These are phyloP conservation scores for Posidonia australis DNA, from an alignment of 106 monocot genomes.

Conservation along the genomic window DNA sequence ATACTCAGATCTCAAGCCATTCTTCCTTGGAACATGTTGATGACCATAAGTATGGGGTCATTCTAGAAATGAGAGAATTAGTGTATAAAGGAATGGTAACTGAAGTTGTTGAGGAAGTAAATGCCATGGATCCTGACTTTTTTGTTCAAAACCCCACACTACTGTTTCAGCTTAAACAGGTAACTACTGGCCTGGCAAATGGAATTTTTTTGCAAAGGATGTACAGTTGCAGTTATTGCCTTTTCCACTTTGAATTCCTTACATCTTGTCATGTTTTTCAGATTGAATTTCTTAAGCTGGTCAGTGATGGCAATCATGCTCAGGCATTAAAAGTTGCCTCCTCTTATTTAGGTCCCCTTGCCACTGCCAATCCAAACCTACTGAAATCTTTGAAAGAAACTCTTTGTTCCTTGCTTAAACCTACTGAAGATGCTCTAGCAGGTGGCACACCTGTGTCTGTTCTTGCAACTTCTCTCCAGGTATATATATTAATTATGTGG, in stretches of 20 bases:
- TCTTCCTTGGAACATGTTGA: slow-evolving; percentile 29
- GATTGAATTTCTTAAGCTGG: slow-evolving; percentile 90
- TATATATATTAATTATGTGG: slow-evolving; percentile 1
- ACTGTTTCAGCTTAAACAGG: slow-evolving; percentile 94
- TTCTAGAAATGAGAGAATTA: slow-evolving; percentile 76
- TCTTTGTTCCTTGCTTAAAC: slow-evolving; percentile 46
- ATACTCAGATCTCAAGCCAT: slow-evolving; percentile 19
- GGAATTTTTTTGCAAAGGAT: background rate
- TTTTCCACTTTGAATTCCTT: background rate
- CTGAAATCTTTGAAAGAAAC: slow-evolving; percentile 93
- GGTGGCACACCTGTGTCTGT: slow-evolving; percentile 36
- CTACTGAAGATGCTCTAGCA: slow-evolving; percentile 37
- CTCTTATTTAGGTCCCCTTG: slow-evolving; percentile 79
- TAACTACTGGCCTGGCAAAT: slow-evolving; percentile 8
- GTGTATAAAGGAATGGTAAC: slow-evolving; percentile 68
- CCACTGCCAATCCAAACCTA: slow-evolving; percentile 47
- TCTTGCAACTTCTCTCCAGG: slow-evolving; percentile 77
- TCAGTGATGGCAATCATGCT: slow-evolving; percentile 46
- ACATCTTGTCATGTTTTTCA: slow-evolving; percentile 23
- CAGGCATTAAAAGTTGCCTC: slow-evolving; percentile 72
- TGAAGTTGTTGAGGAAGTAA: slow-evolving; percentile 93
- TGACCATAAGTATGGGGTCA: slow-evolving; percentile 49
- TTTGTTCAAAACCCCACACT: slow-evolving; percentile 66
- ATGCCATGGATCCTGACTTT: slow-evolving; percentile 76
- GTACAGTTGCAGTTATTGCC: background rate